These are phyloP conservation scores for Neocatenulostroma microsporum DNA, from an alignment of 2,329 filamentous ascomycete species.

Conservation along the genomic window DNA sequence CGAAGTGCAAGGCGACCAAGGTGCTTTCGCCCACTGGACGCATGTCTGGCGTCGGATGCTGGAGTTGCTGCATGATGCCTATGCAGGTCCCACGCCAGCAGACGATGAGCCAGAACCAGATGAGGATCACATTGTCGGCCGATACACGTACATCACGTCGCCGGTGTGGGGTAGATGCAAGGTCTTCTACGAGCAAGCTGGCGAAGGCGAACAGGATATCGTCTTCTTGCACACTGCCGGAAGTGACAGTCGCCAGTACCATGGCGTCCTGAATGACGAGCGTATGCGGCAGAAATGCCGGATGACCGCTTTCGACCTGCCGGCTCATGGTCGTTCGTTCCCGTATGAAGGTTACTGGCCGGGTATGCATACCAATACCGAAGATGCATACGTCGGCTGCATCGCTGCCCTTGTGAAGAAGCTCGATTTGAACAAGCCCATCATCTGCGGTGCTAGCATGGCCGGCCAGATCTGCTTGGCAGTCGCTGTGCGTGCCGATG, in stretches of 20 bases:
- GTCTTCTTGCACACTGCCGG: slow-evolving; percentile 33
- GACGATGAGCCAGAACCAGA: slow-evolving; percentile 33
- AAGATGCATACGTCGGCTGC: slow-evolving; percentile 40
- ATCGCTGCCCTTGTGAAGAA: slow-evolving; percentile 38
- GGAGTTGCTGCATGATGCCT: slow-evolving; percentile 42
- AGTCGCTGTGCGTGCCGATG: slow-evolving; percentile 38
- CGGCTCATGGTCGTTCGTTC: slow-evolving; percentile 43
- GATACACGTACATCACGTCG: slow-evolving; percentile 39
- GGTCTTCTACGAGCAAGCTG: slow-evolving; percentile 43
- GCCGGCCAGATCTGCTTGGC: slow-evolving; percentile 42
- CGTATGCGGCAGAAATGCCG: slow-evolving; percentile 41
- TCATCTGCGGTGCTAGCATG: slow-evolving; percentile 43
- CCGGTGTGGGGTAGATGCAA: slow-evolving; percentile 44
- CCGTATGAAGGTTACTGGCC: slow-evolving; percentile 34
- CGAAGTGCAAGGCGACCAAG: slow-evolving; percentile 40
- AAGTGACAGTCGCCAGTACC: slow-evolving; percentile 43
- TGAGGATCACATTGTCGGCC: slow-evolving; percentile 41
- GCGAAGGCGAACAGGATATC: slow-evolving; percentile 41
- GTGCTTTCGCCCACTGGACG: slow-evolving; percentile 38
- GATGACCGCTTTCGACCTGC: slow-evolving; percentile 46
- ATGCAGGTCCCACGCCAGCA: slow-evolving; percentile 38
- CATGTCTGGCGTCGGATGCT: slow-evolving; percentile 43
- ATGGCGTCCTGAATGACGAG: slow-evolving; percentile 45
- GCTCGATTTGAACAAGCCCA: slow-evolving; percentile 37
- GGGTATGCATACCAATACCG: slow-evolving; percentile 42